A percentile compares a stretch with the other conserved stretches of the same genome.
Evolutionary conservation across 306 rosid species (phyloP).

Genomic region (Rosa multiflora): DNA sequence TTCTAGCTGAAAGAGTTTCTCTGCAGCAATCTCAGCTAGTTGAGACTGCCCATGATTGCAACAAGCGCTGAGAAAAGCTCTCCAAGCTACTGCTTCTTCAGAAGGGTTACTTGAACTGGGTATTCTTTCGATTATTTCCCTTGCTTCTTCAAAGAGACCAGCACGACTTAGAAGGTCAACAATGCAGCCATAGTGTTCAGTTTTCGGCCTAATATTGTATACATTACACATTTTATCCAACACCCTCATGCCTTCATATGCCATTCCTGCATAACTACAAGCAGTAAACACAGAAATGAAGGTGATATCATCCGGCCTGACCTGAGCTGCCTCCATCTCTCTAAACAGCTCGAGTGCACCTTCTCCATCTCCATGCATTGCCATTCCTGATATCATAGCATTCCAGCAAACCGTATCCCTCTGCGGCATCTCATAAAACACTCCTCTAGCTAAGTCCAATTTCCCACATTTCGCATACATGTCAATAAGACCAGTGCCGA

Average conservation of each 20-base stretch:
- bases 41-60: slow-evolving; percentile 59
- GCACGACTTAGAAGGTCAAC: slow-evolving; percentile 67
- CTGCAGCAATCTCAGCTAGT: slow-evolving; percentile 57
- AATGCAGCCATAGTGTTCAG: slow-evolving; percentile 66
- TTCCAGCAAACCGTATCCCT: slow-evolving; percentile 71
- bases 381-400: slow-evolving; percentile 73
- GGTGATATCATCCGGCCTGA: slow-evolving; percentile 62
- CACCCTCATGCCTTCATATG: slow-evolving; percentile 44
- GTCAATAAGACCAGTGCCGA: slow-evolving; percentile 64
- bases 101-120: slow-evolving; percentile 31
- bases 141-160: slow-evolving; percentile 63
- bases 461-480: slow-evolving; percentile 84
- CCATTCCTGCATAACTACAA: slow-evolving; percentile 72
- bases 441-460: slow-evolving; percentile 42
- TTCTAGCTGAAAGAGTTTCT: slow-evolving; percentile 42
- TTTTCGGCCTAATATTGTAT: slow-evolving; percentile 55
- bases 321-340: slow-evolving; percentile 50
- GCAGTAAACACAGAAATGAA: slow-evolving; percentile 73
- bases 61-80: slow-evolving; percentile 77
- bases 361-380: slow-evolving; percentile 70
- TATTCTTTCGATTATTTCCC: slow-evolving; percentile 41
- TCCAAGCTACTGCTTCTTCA: slow-evolving; percentile 69
- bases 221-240: slow-evolving; percentile 53
- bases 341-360: slow-evolving; percentile 49
- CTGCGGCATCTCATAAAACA: slow-evolving; percentile 40